phyloP scores from a whole-genome alignment of 495 filamentous ascomycete species.

The Cudoniella acicularis region DNA sequence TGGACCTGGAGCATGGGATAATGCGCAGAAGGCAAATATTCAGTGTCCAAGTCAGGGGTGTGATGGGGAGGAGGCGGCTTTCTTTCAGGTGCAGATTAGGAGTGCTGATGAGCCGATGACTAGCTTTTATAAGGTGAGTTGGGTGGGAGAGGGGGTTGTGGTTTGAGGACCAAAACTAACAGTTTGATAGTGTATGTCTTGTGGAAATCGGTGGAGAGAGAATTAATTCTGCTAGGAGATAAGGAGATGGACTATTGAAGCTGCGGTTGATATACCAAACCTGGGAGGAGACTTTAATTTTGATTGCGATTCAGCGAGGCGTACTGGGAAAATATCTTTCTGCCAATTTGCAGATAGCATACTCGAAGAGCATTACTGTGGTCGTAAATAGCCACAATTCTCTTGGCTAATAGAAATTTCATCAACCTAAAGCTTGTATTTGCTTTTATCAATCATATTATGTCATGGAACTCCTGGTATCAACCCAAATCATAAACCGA shows the following conservation, averaged over 20 bases:
- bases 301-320: conserved; percentile 24
- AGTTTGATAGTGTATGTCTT: conserved; percentile 51
- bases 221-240: conserved; percentile 25
- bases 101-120: conserved; percentile 99
- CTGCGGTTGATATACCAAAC: background rate
- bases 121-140: conserved; percentile 76
- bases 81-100: conserved; percentile 95
- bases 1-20: conserved; percentile 80
- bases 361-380: too few relatives aligned
- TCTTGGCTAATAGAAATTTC: background rate
- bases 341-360: background rate
- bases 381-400: too few relatives aligned
- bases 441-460: background rate
- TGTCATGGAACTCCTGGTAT: conserved; percentile 19
- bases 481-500: background rate
- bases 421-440: background rate
- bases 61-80: conserved; percentile 76
- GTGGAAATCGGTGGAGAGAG: conserved; percentile 54
- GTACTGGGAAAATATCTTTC: conserved; percentile 2
- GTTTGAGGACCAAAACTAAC: conserved; percentile 25
- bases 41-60: conserved; percentile 78
- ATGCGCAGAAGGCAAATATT: conserved; percentile 72
- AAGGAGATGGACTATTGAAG: background rate
- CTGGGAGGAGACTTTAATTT: conserved; percentile 4
- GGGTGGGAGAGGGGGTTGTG: background rate